phyloP scores from a whole-genome alignment of 148 eudicot genomes.

The Fagopyrum homotropicum region DNA sequence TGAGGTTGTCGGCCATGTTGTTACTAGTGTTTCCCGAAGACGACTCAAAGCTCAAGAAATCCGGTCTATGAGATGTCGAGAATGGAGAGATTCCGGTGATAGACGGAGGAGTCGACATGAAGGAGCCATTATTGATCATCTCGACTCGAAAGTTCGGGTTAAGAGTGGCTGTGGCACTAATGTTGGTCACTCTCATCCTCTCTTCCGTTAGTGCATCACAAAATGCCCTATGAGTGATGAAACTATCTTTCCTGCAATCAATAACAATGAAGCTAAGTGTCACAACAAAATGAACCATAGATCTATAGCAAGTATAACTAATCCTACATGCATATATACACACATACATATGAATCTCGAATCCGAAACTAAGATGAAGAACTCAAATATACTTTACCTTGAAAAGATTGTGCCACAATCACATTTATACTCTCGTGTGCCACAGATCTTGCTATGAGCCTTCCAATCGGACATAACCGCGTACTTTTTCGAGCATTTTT shows the following conservation, averaged over 20 bases:
- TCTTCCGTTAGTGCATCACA: constrained; percentile 54
- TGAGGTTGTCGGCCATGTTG: not conserved
- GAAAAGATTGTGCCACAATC: constrained; percentile 60
- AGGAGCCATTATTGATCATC: not conserved
- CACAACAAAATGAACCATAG: not conserved
- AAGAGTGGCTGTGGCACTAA: not conserved
- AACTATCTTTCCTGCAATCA: constrained; percentile 47
- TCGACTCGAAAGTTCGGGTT: constrained; percentile 33
- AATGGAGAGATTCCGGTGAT: not conserved
- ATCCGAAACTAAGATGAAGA: not conserved
- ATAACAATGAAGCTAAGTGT: not conserved
- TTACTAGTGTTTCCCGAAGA: constrained; percentile 1
- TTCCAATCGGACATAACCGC: constrained; percentile 64
- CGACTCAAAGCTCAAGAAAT: constrained; percentile 14
- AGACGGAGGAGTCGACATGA: not conserved
- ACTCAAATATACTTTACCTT: constrained; percentile 20
- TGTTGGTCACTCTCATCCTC: constrained; percentile 27
- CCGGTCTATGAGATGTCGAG: constrained; percentile 8
- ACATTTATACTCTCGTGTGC: constrained; percentile 57
- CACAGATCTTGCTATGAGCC: constrained; percentile 61
- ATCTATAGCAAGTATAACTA: not conserved
- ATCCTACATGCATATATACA: no score
- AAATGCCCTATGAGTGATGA: constrained; percentile 56
- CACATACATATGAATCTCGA: no score
- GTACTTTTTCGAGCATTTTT: constrained; percentile 51